Base-by-base conservation (phyloP, 2,329 filamentous ascomycete species). In the Orbilia quercus region DNA sequence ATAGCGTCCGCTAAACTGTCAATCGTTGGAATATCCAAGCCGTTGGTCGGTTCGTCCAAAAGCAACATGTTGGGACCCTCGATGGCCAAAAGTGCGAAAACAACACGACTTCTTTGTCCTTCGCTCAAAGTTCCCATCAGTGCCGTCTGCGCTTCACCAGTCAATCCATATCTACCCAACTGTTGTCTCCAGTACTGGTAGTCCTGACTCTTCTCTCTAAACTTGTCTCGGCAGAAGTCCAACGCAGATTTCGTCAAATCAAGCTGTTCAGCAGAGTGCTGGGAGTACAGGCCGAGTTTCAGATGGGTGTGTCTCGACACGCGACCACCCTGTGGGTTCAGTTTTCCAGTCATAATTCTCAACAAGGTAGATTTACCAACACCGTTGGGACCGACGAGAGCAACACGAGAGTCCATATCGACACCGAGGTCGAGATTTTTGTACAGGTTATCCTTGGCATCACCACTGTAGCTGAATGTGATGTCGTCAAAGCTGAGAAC, bases 131-230 rank as follows among this genome's bases (percentile, higher is more conserved):
- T 99, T 75, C 95, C 96, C 90, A 99, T 99, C 80, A 98, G 87
- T 51, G 95, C 92, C 53, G 95, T 99, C 85, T 99, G 96, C 31
- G 92, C 85, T 75, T 98, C 92, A 81, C 96, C 96, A 69, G 88
- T 90, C 76, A 99, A 87, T 81, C 96, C 96, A 82, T 99, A 99
- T 77, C 89, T 88, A 79, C 95, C 95, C 38, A 99, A 91, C 84
- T 96, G 92, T 83, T 97, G 94, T 80, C 95, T 89, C 95, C 95
- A 99, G 88, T 95, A 99, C 84, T 99, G 95, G 85, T 96, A 96
- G 81, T 99, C 95, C 82, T 99, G 95, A 60, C 89, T 92, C 84
- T 94, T 91, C 76, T 89, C 85, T 45, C 85, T 82, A 84, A 96
- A 98, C 85, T 94, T 96, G 84, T 98, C 94, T 76, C 95, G 91